A percentile compares a stretch with the other conserved stretches of the same genome.
phyloP scores from a whole-genome alignment of 345 rosid genomes.

The Dimocarpus longan region DNA sequence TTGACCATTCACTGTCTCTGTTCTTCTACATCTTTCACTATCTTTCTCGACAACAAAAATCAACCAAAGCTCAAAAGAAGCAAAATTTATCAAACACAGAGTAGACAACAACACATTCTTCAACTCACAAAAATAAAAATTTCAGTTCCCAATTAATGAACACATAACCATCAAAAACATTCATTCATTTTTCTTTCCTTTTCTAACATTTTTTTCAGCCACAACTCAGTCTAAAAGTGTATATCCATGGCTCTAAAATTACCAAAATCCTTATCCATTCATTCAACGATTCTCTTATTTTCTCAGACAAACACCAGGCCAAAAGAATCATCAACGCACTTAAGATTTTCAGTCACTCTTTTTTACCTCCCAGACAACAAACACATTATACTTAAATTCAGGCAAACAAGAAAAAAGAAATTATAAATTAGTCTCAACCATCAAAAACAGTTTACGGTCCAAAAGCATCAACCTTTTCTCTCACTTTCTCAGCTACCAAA shows the following conservation, averaged over 20 bases:
- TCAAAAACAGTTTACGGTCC: not conserved
- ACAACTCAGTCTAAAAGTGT: too few species aligned
- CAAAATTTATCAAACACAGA: not conserved
- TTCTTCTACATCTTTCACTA: not conserved
- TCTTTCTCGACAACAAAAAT: not conserved
- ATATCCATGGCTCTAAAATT: not conserved
- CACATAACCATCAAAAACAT: too few species aligned
- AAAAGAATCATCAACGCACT: not conserved
- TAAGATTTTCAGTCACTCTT: not conserved
- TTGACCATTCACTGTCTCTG: not conserved
- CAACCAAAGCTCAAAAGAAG: not conserved
- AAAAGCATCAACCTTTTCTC: not conserved
- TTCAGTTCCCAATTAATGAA: not conserved
- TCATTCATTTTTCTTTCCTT: too few species aligned
- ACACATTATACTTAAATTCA: too few species aligned
- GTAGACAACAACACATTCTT: not conserved
- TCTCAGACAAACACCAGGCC: not conserved
- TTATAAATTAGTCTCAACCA: not conserved
- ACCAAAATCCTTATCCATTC: not conserved
- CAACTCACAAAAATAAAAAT: not conserved
- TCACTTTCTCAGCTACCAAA: constrained; percentile 22
- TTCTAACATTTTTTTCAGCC: too few species aligned
- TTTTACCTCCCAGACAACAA: not conserved
- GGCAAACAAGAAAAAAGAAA: too few species aligned
- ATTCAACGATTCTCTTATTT: not conserved